Percentiles rank a stretch among this genome's conserved stretches.
Conservation (phyloP, 2,329 filamentous ascomycete genomes). For the Scedosporium aurantiacum region DNA sequence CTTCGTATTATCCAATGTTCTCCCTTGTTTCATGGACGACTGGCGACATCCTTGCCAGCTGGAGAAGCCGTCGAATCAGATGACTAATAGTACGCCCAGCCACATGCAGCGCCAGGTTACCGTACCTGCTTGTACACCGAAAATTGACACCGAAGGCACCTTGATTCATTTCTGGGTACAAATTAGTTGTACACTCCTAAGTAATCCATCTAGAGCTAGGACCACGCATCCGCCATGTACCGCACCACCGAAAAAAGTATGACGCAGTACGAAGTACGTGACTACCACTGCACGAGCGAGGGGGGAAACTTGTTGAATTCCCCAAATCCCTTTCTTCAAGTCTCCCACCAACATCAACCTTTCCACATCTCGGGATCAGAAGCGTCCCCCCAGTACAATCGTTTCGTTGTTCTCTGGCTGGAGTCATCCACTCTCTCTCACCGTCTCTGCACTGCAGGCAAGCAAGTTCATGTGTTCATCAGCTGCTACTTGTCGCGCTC, state of each 20-base stretch:
- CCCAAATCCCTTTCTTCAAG: background rate
- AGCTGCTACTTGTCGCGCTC: constrained; percentile 1
- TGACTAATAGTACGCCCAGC: background rate
- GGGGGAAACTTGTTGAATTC: background rate
- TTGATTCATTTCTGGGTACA: background rate
- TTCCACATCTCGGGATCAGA: background rate
- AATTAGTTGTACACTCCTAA: background rate
- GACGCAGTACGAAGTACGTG: background rate
- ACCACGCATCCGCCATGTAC: background rate
- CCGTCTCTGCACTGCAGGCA: background rate
- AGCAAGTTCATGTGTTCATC: constrained; percentile 4
- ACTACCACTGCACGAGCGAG: background rate
- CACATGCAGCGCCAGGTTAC: no score
- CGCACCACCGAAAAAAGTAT: background rate
- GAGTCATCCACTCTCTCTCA: background rate
- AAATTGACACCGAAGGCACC: background rate
- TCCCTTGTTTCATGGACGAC: no score
- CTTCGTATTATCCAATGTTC: no score
- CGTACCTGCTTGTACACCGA: background rate
- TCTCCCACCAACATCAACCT: background rate
- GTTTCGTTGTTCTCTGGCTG: background rate
- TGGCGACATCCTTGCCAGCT: background rate
- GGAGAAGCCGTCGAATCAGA: background rate
- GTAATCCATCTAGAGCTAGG: background rate
- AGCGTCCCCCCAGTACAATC: background rate